A percentile compares a stretch with the other conserved stretches of the same genome.
Conservation (phyloP, 192 early-diverging fungal species). For the Coemansia sp. region DNA sequence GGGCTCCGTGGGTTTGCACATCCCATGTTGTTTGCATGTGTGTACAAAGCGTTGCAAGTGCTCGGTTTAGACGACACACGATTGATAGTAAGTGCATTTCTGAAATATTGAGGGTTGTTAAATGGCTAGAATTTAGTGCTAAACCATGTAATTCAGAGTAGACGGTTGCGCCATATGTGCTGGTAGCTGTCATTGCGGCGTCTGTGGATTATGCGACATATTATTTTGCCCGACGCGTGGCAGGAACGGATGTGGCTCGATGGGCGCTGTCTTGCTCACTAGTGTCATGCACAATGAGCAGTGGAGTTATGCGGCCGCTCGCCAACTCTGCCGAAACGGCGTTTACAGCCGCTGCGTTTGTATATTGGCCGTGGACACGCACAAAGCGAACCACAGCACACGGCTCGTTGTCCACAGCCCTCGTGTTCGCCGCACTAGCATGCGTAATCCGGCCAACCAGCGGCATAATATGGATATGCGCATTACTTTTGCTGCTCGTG, state of each 20-base stretch:
- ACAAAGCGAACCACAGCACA: background rate
- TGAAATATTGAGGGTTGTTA: background rate
- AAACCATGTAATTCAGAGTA: slow-evolving; percentile 4
- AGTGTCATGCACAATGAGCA: slow-evolving; percentile 64
- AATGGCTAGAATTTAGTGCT: too few relatives aligned
- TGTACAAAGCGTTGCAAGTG: slow-evolving; percentile 65
- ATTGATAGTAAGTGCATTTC: slow-evolving; percentile 59
- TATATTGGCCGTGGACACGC: slow-evolving; percentile 77
- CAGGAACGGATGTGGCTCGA: slow-evolving; percentile 58
- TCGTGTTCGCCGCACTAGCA: slow-evolving; percentile 71
- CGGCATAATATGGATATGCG: slow-evolving; percentile 78
- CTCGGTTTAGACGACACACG: slow-evolving; percentile 64
- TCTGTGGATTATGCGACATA: slow-evolving; percentile 75
- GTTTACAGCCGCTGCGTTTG: slow-evolving; percentile 72
- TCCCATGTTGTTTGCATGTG: slow-evolving; percentile 78
- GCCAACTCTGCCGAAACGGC: slow-evolving; percentile 76
- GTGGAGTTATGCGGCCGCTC: slow-evolving; percentile 62
- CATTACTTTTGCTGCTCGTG: slow-evolving; percentile 63
- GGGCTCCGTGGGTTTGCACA: slow-evolving; percentile 78
- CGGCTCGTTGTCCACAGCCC: slow-evolving; percentile 37
- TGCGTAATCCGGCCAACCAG: slow-evolving; percentile 92
- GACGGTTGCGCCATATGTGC: slow-evolving; percentile 67
- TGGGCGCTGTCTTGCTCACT: slow-evolving; percentile 58
- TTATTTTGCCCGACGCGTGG: slow-evolving; percentile 65
- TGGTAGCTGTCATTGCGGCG: slow-evolving; percentile 76